Conservation (phyloP, 73 alveolate species). For the Paramecium biaurelia region DNA sequence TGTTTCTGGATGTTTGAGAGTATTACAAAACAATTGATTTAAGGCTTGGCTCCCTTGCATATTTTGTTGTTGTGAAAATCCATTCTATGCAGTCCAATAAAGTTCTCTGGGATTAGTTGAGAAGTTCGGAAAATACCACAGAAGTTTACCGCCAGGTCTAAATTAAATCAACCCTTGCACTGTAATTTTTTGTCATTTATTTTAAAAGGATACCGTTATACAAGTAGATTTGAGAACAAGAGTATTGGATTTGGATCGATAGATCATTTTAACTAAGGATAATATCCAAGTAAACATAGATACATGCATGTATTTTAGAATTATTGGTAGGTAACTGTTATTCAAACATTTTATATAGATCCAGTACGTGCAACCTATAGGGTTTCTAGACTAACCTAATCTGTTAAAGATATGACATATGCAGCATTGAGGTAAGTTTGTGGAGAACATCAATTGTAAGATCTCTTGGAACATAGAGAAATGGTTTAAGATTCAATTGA, state of each 20-base stretch:
- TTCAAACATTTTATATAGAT: background rate
- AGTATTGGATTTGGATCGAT: conserved; percentile 41
- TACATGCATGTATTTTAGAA: conserved; percentile 47
- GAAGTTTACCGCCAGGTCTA: conserved; percentile 29
- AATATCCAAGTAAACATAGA: conserved; percentile 9
- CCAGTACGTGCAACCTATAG: conserved; percentile 32
- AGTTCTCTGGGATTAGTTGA: background rate
- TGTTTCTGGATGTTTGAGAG: conserved; percentile 15
- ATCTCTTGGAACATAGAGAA: conserved; percentile 30
- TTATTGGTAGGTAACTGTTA: background rate
- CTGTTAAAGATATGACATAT: conserved; percentile 47
- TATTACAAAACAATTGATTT: background rate
- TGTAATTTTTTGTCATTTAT: background rate
- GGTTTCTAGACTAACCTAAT: background rate
- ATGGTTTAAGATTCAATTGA: conserved; percentile 36
- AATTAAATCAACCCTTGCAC: conserved; percentile 52
- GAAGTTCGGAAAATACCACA: conserved; percentile 9
- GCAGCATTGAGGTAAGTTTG: conserved; percentile 47
- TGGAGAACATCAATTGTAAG: conserved; percentile 43
- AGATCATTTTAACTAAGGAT: conserved; percentile 14
- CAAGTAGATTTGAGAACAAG: conserved; percentile 42
- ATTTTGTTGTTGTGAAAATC: conserved; percentile 48
- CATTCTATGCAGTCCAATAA: conserved; percentile 40
- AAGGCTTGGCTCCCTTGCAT: conserved; percentile 52
- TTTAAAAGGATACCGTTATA: background rate